A percentile compares a stretch with the other conserved stretches of the same genome.
Conservation (phyloP, 2,329 filamentous ascomycete genomes). For the Calonectria ilicicola region DNA sequence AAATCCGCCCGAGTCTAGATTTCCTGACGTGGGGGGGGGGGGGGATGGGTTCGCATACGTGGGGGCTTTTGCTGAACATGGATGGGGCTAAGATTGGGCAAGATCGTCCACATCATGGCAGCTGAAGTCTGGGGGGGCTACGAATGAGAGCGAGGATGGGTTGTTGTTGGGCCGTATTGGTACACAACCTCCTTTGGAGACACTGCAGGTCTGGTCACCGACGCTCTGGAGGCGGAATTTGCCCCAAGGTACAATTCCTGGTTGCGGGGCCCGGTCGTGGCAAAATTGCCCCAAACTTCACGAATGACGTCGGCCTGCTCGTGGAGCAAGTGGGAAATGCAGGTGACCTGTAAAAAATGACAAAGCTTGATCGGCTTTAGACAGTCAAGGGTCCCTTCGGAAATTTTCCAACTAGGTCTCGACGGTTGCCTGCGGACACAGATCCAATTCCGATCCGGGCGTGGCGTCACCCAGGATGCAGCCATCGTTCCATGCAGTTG, state of each 20-base stretch:
- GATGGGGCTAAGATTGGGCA: background rate
- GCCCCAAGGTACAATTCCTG: slow-evolving; percentile 1
- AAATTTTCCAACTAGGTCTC: slow-evolving; percentile 30
- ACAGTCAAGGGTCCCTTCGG: slow-evolving; percentile 34
- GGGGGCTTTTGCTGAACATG: slow-evolving; percentile 8
- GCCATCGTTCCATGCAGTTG: slow-evolving; percentile 10
- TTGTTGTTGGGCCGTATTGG: background rate
- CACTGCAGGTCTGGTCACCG: slow-evolving; percentile 4
- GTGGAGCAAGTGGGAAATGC: slow-evolving; percentile 5
- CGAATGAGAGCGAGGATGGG: background rate
- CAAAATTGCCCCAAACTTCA: background rate
- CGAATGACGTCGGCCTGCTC: slow-evolving; percentile 17
- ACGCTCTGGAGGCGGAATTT: slow-evolving; percentile 11
- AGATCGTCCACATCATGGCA: slow-evolving; percentile 19
- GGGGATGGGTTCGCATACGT: slow-evolving; percentile 14
- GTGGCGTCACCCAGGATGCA: slow-evolving; percentile 28
- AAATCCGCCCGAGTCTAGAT: background rate
- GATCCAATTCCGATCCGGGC: slow-evolving; percentile 34
- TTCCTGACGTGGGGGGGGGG: slow-evolving; percentile 3
- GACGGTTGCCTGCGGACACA: slow-evolving; percentile 22
- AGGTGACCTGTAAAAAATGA: slow-evolving; percentile 21
- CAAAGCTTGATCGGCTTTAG: slow-evolving; percentile 22
- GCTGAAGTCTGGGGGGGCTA: slow-evolving; percentile 9
- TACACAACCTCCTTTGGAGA: background rate
- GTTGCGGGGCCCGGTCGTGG: background rate